A percentile compares a stretch with the other conserved stretches of the same genome.
Conservation (phyloP, 306 rosid species). For the Glycyrrhiza uralensis region DNA sequence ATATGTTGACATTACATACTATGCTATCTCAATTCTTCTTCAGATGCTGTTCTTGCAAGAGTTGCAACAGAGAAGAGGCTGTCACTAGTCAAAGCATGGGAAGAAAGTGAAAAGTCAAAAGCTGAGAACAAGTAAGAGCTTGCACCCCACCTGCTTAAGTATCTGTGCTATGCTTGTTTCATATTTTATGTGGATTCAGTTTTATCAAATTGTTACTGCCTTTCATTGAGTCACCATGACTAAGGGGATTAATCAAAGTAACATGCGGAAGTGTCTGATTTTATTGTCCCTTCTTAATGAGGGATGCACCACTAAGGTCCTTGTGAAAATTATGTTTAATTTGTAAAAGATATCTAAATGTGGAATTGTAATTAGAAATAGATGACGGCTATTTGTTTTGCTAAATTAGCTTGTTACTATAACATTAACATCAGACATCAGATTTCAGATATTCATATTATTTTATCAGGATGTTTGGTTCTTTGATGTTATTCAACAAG, state of each 20-base stretch:
- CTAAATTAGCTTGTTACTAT: background rate
- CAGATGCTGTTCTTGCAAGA: constrained; percentile 52
- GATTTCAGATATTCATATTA: background rate
- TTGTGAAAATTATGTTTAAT: background rate
- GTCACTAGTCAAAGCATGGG: constrained; percentile 54
- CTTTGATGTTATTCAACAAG: background rate
- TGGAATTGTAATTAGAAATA: background rate
- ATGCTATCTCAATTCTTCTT: background rate
- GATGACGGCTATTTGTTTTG: background rate
- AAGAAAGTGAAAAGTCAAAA: constrained; percentile 47
- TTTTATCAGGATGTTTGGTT: background rate
- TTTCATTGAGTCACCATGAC: background rate
- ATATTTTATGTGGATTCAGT: background rate
- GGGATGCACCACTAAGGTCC: background rate
- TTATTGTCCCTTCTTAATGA: background rate
- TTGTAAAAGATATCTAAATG: background rate
- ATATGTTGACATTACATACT: background rate
- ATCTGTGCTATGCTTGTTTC: background rate
- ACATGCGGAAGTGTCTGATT: background rate
- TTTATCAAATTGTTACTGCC: background rate
- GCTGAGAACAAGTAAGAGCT: constrained; percentile 47
- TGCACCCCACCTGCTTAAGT: constrained; percentile 5
- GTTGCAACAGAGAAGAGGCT: constrained; percentile 46
- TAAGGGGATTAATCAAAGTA: background rate
- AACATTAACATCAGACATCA: too few relatives aligned